Conservation (phyloP, 129 eudicot species). For the Ambrosia artemisiifolia region DNA sequence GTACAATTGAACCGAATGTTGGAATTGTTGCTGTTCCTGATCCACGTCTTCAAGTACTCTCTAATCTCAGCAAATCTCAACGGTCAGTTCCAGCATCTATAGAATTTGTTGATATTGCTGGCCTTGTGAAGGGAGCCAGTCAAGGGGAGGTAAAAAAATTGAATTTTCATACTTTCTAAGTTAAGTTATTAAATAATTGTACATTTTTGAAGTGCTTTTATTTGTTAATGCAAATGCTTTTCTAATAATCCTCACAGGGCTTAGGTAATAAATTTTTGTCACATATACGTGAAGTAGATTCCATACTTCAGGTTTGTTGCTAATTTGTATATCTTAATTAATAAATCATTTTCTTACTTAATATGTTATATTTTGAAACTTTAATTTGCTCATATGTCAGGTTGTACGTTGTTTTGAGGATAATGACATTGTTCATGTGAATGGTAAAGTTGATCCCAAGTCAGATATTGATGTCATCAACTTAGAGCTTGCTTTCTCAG, state of each 20-base stretch:
- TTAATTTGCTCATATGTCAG: slow-evolving; percentile 33
- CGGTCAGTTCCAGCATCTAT: slow-evolving; percentile 87
- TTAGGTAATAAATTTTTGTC: slow-evolving; percentile 93
- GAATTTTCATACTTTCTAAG: not conserved
- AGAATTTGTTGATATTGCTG: slow-evolving; percentile 97
- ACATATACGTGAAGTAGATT: slow-evolving; percentile 97
- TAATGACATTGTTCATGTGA: slow-evolving; percentile 93
- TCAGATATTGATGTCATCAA: slow-evolving; percentile 93
- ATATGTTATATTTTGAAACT: not conserved
- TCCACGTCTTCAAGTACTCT: slow-evolving; percentile 83
- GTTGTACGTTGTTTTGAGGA: slow-evolving; percentile 99
- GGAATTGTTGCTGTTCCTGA: slow-evolving; percentile 97
- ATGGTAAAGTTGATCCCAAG: slow-evolving; percentile 89
- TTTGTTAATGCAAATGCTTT: slow-evolving; percentile 5
- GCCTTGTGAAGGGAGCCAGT: slow-evolving; percentile 98
- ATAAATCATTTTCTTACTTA: slow-evolving; percentile 4
- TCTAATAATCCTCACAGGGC: slow-evolving; percentile 51
- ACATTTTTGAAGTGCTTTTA: not conserved
- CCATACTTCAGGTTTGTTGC: slow-evolving; percentile 78
- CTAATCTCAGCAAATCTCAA: slow-evolving; percentile 85
- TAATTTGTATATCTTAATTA: not conserved
- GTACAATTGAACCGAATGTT: slow-evolving; percentile 96
- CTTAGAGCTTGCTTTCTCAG: slow-evolving; percentile 84
- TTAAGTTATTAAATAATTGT: not conserved
- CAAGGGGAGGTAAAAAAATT: slow-evolving; percentile 81